phyloP scores from a whole-genome alignment of 164 flowering plant genomes.

The Pachysandra terminalis region DNA sequence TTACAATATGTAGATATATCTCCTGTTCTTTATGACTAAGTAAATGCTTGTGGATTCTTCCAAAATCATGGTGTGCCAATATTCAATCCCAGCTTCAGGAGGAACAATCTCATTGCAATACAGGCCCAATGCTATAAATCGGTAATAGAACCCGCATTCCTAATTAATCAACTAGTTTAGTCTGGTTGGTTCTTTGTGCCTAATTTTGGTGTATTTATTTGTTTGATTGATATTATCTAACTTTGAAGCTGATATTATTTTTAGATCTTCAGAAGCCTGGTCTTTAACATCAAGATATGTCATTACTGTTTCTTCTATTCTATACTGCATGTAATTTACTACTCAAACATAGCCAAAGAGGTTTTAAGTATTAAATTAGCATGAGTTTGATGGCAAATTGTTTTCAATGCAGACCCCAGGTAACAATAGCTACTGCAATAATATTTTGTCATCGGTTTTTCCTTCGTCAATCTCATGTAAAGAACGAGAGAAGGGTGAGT shows the following conservation, averaged over 20 bases:
- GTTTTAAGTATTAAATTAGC: neutral
- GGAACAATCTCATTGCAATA: too few species aligned
- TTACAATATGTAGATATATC: too few species aligned
- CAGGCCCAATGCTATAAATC: too few species aligned
- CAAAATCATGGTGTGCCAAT: too few species aligned
- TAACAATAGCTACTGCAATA: constrained; percentile 79
- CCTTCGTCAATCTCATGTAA: constrained; percentile 79
- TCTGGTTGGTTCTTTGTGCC: too few species aligned
- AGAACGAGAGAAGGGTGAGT: constrained; percentile 79
- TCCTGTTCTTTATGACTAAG: too few species aligned
- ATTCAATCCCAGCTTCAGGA: too few species aligned
- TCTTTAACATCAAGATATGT: neutral
- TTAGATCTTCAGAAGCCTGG: neutral
- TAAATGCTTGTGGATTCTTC: too few species aligned
- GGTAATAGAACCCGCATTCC: too few species aligned
- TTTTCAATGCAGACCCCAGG: constrained; percentile 70
- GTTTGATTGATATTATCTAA: neutral
- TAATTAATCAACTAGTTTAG: too few species aligned
- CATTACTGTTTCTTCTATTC: too few species aligned
- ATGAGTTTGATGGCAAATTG: constrained; percentile 3
- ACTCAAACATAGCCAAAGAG: neutral
- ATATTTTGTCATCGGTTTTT: constrained; percentile 84
- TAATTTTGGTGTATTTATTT: too few species aligned
- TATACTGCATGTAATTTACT: neutral
- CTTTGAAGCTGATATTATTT: neutral